Evolutionary conservation across 345 rosid species (phyloP).

Genomic region (Pistacia vera): DNA sequence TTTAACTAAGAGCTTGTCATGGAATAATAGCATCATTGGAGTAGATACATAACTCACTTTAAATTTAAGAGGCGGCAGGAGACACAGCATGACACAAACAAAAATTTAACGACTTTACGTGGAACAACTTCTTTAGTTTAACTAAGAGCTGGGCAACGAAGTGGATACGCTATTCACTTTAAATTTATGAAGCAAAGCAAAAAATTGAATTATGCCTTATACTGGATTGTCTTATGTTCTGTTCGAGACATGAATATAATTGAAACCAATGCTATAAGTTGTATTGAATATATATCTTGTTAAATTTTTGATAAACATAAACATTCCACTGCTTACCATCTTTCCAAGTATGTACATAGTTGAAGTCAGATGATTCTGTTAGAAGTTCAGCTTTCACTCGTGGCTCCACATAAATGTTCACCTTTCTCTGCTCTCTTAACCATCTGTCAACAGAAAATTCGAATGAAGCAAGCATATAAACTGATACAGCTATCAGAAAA

Average conservation of each 20-base stretch:
- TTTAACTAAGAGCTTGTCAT: neutral
- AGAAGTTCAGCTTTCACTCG: slow-evolving; percentile 76
- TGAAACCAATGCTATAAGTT: neutral
- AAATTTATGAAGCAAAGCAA: too few relatives aligned
- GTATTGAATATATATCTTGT: neutral
- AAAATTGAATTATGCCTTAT: neutral
- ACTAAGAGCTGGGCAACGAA: too few relatives aligned
- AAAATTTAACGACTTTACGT: too few relatives aligned
- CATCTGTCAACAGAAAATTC: slow-evolving; percentile 56
- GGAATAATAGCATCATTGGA: neutral
- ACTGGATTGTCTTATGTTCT: neutral
- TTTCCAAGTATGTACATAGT: slow-evolving; percentile 86
- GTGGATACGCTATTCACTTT: too few relatives aligned
- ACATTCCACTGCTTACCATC: slow-evolving; percentile 58
- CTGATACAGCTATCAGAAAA: neutral
- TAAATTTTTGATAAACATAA: neutral
- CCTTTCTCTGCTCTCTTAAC: slow-evolving; percentile 73
- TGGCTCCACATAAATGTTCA: slow-evolving; percentile 88
- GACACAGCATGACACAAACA: too few relatives aligned
- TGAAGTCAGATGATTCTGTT: slow-evolving; percentile 77
- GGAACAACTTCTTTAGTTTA: too few relatives aligned
- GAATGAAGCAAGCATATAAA: slow-evolving; percentile 12
- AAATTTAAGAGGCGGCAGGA: slow-evolving; percentile 11
- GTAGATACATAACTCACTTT: slow-evolving; percentile 14
- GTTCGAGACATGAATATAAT: neutral